Evolutionary conservation across 495 filamentous ascomycete genomes (phyloP), one percentile per base, ranked within the genome.

Genomic region (Poronia punctata): DNA sequence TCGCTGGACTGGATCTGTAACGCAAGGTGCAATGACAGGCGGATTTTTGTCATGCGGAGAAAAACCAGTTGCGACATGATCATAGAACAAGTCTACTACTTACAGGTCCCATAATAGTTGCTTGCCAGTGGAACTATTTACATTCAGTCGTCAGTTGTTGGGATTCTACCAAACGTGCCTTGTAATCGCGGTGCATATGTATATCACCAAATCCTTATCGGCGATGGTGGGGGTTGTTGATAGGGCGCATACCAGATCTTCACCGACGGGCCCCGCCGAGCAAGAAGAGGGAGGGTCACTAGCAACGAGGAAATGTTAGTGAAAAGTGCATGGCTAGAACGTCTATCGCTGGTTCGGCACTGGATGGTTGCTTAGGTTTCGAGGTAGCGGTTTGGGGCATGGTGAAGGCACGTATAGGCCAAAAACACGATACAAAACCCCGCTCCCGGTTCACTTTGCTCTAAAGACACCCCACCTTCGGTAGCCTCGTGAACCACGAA

Each of bases 101-200:
- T 82, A 95, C 90, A 61, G 92, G 92, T 70, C 92, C 92, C 92
- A 98, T 98, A 61, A 98, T 98, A 14, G 92, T 98, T 43, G 92
- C 92, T 79, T 98, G 92, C 92, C 92, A 98, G 80, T 97, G 92
- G 61, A 98, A 98, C 92, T 98, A 59, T 54, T 48, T 7, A 43
- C 9, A 49, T 17, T 32, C 17, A 18, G 7, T 43, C 8, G 59
- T 74, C 42, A 74, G 65, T 31, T 44, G 42, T 40, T 15, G 45
- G 53, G 14, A 10, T 17, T 16, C 9, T 44, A 50, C 32, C 11
- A 45, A 19, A 30, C 15, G 26, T 29, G 31, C 15, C 24, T 15
- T 28, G 15, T n/a, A 9, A 11, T 11, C 19, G 22, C 16, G 31
- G 22, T 8, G n/a, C n/a, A 19, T 26, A 26, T 19, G 9, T 26